Conservation (phyloP, 1,139 yeast genomes). For the Meyerozyma guilliermondii region DNA sequence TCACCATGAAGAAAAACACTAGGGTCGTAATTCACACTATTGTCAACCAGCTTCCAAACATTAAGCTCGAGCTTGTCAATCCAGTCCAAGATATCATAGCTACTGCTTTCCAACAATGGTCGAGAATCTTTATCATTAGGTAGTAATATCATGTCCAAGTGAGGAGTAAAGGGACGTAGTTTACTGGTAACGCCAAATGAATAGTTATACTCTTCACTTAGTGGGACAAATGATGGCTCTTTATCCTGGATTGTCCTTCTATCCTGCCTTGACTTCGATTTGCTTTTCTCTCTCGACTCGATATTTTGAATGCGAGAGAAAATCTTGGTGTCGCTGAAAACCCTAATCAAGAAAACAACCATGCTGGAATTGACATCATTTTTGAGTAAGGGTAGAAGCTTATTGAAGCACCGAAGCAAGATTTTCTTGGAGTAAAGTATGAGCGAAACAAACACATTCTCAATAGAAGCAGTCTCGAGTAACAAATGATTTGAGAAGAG, state of each 20-base stretch:
- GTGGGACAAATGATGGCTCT: conserved; percentile 17
- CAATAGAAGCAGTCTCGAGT: conserved; percentile 19
- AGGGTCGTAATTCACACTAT: conserved; percentile 33
- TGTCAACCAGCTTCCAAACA: conserved; percentile 20
- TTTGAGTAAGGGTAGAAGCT: conserved; percentile 33
- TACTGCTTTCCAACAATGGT: neutral
- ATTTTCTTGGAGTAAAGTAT: conserved; percentile 37
- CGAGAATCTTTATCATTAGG: conserved; percentile 8
- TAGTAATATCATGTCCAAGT: conserved; percentile 23
- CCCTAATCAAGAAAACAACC: conserved; percentile 34
- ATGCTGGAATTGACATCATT: conserved; percentile 42
- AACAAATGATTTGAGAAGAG: conserved; percentile 23
- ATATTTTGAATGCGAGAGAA: conserved; percentile 20
- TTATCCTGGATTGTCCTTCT: conserved; percentile 17
- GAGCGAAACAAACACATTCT: conserved; percentile 26
- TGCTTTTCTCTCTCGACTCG: conserved; percentile 21
- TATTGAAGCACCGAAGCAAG: conserved; percentile 35
- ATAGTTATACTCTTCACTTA: conserved; percentile 28
- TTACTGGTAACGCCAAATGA: conserved; percentile 40
- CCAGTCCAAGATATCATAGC: conserved; percentile 18
- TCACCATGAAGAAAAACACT: conserved; percentile 21
- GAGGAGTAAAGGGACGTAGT: conserved; percentile 15
- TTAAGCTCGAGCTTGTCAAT: conserved; percentile 27
- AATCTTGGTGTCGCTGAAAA: conserved; percentile 35
- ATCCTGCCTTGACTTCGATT: conserved; percentile 14